Conservation (phyloP, 345 rosid species). For the Rhodamnia argentea region DNA sequence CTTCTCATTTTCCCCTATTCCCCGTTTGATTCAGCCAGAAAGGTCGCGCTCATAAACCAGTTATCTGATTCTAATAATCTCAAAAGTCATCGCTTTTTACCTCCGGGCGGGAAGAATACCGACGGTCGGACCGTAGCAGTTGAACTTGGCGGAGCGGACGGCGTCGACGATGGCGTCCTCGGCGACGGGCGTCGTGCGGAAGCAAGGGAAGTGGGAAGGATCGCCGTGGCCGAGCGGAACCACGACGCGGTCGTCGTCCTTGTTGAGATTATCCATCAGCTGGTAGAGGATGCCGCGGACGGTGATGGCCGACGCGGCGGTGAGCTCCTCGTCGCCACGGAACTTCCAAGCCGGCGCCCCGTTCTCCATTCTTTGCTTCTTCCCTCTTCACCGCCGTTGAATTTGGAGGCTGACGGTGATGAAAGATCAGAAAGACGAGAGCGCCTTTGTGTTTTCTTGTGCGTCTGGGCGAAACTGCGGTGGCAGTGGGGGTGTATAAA, state of each 20-base stretch:
- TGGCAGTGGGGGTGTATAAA: too few species aligned
- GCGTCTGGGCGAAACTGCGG: too few species aligned
- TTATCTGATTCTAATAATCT: background rate
- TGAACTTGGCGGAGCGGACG: constrained; percentile 39
- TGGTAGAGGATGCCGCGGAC: constrained; percentile 29
- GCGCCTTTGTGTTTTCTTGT: too few species aligned
- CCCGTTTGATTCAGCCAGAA: background rate
- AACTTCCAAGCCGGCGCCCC: constrained; percentile 14
- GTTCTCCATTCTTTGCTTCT: constrained; percentile 1
- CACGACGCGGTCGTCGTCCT: constrained; percentile 19
- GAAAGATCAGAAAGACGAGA: too few species aligned
- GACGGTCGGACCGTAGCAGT: constrained; percentile 29
- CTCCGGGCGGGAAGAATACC: constrained; percentile 58
- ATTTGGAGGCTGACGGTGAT: background rate
- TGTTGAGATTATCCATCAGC: constrained; percentile 27
- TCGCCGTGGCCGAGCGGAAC: constrained; percentile 69
- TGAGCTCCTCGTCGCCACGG: constrained; percentile 12
- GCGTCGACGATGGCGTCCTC: constrained; percentile 47
- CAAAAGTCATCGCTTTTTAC: constrained; percentile 2
- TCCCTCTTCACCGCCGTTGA: background rate
- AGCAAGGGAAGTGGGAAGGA: constrained; percentile 54
- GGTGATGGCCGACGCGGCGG: constrained; percentile 9
- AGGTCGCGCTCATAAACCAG: background rate
- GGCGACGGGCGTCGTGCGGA: constrained; percentile 34
- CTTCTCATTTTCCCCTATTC: too few species aligned